Conservation (phyloP, 2,329 filamentous ascomycete genomes). For the Aspergillus melleus region DNA sequence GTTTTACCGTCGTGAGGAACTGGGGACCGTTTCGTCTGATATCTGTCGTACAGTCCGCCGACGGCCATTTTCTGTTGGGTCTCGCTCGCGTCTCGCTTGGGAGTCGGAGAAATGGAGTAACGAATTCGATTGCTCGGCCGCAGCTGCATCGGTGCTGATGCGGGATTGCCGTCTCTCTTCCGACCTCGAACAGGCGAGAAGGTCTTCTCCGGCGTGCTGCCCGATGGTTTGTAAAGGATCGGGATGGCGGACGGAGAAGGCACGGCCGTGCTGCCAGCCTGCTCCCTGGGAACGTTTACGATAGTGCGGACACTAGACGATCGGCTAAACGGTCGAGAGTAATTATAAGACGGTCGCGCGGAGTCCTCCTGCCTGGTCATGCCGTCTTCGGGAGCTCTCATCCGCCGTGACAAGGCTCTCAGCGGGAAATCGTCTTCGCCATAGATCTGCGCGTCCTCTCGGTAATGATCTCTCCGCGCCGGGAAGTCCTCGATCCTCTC, state of each 20-base stretch:
- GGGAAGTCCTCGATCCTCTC: constrained; percentile 29
- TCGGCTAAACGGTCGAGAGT: constrained; percentile 39
- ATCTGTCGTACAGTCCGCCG: constrained; percentile 23
- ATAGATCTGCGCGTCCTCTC: constrained; percentile 41
- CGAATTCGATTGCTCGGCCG: constrained; percentile 22
- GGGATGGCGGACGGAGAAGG: constrained; percentile 6
- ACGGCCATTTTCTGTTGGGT: constrained; percentile 20
- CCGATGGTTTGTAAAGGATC: not conserved
- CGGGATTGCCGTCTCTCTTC: constrained; percentile 2
- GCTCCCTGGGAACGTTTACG: constrained; percentile 14
- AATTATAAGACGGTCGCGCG: constrained; percentile 24
- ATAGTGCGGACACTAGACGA: constrained; percentile 31
- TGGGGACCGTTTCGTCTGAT: constrained; percentile 23
- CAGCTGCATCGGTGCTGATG: constrained; percentile 25
- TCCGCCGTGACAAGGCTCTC: constrained; percentile 2
- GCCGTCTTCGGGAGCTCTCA: not conserved
- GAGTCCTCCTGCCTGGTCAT: not conserved
- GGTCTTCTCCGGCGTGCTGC: not conserved
- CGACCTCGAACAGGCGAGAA: constrained; percentile 3
- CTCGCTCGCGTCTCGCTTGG: constrained; percentile 19
- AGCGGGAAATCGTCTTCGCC: constrained; percentile 20
- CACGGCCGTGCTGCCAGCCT: not conserved
- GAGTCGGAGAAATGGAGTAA: constrained; percentile 33
- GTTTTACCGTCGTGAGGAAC: constrained; percentile 22
- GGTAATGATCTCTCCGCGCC: constrained; percentile 34